These are phyloP conservation scores for Suillus subalutaceus DNA, from an alignment of 768 basidiomycete species.

Conservation along the genomic window DNA sequence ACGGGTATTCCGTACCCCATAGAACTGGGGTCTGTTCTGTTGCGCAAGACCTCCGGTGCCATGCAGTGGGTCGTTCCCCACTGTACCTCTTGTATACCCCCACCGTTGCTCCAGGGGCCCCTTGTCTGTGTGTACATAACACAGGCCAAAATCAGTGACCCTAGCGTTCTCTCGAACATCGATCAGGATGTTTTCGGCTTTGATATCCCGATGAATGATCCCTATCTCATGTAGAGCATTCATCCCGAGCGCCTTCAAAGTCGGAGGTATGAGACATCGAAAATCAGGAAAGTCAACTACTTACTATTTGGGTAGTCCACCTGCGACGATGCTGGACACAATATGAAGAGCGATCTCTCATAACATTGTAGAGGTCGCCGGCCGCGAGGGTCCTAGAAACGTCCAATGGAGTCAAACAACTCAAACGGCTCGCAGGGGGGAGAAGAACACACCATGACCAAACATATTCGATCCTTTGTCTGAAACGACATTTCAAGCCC, in stretches of 20 bases:
- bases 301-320: conserved; percentile 46
- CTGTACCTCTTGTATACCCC: not conserved
- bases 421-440: not conserved
- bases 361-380: conserved; percentile 36
- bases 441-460: conserved; percentile 40
- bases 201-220: conserved; percentile 70
- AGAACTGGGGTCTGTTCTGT: not conserved
- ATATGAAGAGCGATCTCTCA: conserved; percentile 24
- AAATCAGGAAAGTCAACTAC: conserved; percentile 8
- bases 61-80: not conserved
- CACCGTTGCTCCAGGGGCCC: not conserved
- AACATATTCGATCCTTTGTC: conserved; percentile 31
- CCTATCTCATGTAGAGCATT: conserved; percentile 55
- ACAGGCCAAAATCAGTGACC: not conserved
- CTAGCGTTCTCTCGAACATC: not conserved
- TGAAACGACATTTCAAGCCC: conserved; percentile 41
- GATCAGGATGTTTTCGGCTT: conserved; percentile 24
- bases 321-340: not conserved
- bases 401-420: not conserved
- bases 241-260: conserved; percentile 39
- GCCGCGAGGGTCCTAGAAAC: conserved; percentile 42
- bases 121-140: not conserved
- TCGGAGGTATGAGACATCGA: conserved; percentile 4
- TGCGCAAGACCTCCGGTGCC: not conserved
- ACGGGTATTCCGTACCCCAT: not conserved